phyloP scores from a whole-genome alignment of 2,329 filamentous ascomycete genomes.

The Ramularia collo-cygni region DNA sequence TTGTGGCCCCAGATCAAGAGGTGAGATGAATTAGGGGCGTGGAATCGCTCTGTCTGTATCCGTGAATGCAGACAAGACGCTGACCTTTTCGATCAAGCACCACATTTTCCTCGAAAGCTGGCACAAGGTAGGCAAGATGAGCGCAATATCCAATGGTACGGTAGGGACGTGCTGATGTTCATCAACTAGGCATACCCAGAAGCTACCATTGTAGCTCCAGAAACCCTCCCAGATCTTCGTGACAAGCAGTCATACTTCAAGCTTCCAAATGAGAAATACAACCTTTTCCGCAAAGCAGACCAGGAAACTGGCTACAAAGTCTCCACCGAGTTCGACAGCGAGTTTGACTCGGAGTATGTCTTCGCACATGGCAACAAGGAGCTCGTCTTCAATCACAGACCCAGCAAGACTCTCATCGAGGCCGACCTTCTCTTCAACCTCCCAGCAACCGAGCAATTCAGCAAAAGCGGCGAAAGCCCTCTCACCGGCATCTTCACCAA shows the following conservation, averaged over 20 bases:
- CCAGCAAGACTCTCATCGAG: constrained; percentile 71
- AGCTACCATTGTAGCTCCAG: constrained; percentile 73
- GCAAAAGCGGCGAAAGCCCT: constrained; percentile 47
- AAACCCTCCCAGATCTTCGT: constrained; percentile 78
- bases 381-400: constrained; percentile 78
- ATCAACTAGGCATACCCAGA: constrained; percentile 55
- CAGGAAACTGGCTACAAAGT: constrained; percentile 42
- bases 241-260: constrained; percentile 34
- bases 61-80: too few relatives aligned
- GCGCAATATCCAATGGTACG: constrained; percentile 1
- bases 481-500: constrained; percentile 54
- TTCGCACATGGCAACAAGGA: constrained; percentile 76
- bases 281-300: constrained; percentile 47
- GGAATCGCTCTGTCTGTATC: too few relatives aligned
- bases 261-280: constrained; percentile 27
- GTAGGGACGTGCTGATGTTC: neutral
- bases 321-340: constrained; percentile 70
- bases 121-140: constrained; percentile 48
- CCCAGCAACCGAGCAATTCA: constrained; percentile 75
- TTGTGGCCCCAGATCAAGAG: constrained; percentile 83
- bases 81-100: too few relatives aligned
- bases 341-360: constrained; percentile 82
- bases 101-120: constrained; percentile 89
- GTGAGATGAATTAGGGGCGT: too few relatives aligned
- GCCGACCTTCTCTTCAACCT: constrained; percentile 91